These are phyloP conservation scores for Ustanciosporium gigantosporum DNA, from an alignment of 1,284 basidiomycete genomes.

Conservation along the genomic window DNA sequence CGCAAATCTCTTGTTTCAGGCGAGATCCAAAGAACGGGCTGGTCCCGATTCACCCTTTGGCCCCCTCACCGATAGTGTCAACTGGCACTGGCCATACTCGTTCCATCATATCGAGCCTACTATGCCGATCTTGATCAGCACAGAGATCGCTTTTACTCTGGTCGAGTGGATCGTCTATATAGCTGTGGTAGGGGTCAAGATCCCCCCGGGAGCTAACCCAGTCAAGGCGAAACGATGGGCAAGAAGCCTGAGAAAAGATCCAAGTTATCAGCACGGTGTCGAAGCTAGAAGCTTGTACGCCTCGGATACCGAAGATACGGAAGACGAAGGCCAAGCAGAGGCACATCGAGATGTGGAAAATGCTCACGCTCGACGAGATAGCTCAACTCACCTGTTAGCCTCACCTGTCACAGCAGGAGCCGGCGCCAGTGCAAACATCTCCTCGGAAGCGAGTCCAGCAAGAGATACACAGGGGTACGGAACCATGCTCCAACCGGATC, in stretches of 20 bases:
- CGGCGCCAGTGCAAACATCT: background rate
- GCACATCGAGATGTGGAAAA: background rate
- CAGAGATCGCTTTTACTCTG: slow-evolving; percentile 32
- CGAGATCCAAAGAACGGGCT: slow-evolving; percentile 13
- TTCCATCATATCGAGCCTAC: slow-evolving; percentile 18
- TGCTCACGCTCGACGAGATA: background rate
- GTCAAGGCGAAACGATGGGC: slow-evolving; percentile 33
- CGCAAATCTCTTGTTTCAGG: slow-evolving; percentile 42
- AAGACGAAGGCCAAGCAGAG: background rate
- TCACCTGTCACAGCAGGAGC: slow-evolving; percentile 2
- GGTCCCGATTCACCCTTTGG: background rate
- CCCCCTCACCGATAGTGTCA: background rate
- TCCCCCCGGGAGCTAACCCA: slow-evolving; percentile 36
- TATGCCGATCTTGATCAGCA: slow-evolving; percentile 26
- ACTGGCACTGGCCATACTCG: slow-evolving; percentile 19
- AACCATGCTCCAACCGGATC: slow-evolving; percentile 7
- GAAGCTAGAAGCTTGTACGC: slow-evolving; percentile 30
- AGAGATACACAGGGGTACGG: slow-evolving; percentile 9
- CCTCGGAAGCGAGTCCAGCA: background rate
- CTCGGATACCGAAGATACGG: slow-evolving; percentile 5
- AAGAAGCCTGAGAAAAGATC: slow-evolving; percentile 14
- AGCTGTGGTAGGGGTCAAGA: slow-evolving; percentile 37
- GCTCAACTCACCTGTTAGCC: background rate
- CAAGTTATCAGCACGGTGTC: slow-evolving; percentile 15
- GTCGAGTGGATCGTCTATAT: slow-evolving; percentile 41